Percentiles rank a stretch among this genome's conserved stretches.
phyloP scores from a whole-genome alignment of 176 grass and related monocot species.

The Zizania latifolia region DNA sequence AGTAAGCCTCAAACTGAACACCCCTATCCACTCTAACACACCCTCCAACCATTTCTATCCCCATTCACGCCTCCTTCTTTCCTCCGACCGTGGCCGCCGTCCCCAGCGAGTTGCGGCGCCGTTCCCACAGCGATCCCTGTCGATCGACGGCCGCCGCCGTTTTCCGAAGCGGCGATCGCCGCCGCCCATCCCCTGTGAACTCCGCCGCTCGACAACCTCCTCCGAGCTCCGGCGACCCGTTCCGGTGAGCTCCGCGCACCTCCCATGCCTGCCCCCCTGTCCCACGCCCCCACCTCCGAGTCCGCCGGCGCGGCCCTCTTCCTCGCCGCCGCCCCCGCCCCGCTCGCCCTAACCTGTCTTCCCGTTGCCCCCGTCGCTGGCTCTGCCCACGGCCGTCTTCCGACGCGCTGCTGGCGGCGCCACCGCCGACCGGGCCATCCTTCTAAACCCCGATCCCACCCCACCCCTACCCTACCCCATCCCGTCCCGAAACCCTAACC shows the following conservation, averaged over 20 bases:
- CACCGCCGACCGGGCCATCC: background rate
- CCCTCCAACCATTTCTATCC: background rate
- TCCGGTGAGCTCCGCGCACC: background rate
- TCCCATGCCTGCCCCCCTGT: too few species aligned
- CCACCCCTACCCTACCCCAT: background rate
- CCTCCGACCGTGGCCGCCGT: background rate
- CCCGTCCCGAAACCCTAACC: background rate
- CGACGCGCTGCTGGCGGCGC: background rate
- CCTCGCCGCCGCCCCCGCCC: background rate
- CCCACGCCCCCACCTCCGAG: background rate
- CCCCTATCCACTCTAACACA: background rate
- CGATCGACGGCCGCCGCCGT: background rate
- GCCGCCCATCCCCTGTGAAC: too few species aligned
- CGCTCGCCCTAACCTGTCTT: background rate
- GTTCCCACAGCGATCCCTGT: background rate
- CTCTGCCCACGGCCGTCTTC: background rate
- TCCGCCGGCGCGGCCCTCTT: background rate
- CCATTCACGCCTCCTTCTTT: background rate
- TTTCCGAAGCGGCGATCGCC: too few species aligned
- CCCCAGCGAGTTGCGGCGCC: background rate
- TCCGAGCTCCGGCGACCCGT: background rate
- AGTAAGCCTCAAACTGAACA: too few species aligned
- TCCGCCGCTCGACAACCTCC: background rate
- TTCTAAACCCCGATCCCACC: background rate
- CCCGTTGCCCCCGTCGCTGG: background rate